Evolutionary conservation across 176 grass and related monocot genomes (phyloP).

Genomic region (Oryza meyeriana): DNA sequence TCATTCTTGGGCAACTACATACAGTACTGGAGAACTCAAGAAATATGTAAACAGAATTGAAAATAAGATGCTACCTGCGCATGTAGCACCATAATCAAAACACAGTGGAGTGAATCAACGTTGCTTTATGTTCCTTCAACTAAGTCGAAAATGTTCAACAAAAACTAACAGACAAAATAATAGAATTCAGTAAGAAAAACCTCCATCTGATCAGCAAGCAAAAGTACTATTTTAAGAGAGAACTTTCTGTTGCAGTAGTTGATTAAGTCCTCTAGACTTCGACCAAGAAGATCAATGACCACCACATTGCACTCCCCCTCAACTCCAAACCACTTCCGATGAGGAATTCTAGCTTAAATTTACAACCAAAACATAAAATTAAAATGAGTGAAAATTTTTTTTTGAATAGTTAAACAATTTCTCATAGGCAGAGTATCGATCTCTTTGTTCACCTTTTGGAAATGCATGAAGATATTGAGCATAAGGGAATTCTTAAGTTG

Average conservation of each 20-base stretch:
- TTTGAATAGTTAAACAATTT: neutral
- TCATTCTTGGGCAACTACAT: too few relatives aligned
- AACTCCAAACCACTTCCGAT: conserved; percentile 76
- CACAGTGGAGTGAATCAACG: too few relatives aligned
- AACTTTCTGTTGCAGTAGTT: conserved; percentile 81
- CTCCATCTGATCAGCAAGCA: conserved; percentile 86
- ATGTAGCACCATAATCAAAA: too few relatives aligned
- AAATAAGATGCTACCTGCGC: too few relatives aligned
- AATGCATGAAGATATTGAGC: conserved; percentile 51
- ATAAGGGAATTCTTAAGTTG: conserved; percentile 80
- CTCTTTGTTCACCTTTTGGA: neutral
- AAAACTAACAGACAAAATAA: conserved; percentile 12
- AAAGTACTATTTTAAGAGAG: conserved; percentile 84
- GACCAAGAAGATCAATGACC: conserved; percentile 92
- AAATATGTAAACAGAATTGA: too few relatives aligned
- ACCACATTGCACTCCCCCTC: conserved; percentile 89
- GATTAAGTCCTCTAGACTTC: conserved; percentile 79
- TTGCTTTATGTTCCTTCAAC: too few relatives aligned
- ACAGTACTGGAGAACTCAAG: too few relatives aligned
- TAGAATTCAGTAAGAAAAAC: neutral
- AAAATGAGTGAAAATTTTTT: neutral
- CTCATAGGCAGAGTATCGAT: neutral
- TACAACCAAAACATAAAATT: conserved; percentile 13
- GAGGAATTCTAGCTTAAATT: conserved; percentile 71
- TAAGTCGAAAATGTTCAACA: too few relatives aligned